Evolutionary conservation across 441 rosid genomes (phyloP).

Genomic region (Populus tomentosa): DNA sequence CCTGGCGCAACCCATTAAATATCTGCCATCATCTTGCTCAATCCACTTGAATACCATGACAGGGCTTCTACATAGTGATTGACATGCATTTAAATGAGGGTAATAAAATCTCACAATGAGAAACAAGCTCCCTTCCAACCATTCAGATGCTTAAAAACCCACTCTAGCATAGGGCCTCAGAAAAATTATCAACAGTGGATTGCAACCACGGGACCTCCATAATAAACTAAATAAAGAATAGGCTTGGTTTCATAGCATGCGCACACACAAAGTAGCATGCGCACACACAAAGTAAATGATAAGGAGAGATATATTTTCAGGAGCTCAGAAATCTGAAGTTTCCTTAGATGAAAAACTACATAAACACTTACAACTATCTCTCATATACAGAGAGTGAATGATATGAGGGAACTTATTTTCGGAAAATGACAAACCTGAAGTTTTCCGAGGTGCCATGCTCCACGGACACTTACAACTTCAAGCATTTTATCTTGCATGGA

Average conservation of each 20-base stretch:
- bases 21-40: not conserved
- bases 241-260: not conserved
- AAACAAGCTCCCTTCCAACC: not conserved
- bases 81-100: not conserved
- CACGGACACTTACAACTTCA: slow-evolving; percentile 62
- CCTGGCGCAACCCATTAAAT: not conserved
- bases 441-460: slow-evolving; percentile 81
- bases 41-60: not conserved
- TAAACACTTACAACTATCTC: not conserved
- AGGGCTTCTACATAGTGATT: not conserved
- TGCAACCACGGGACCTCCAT: not conserved
- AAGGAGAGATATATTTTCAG: not conserved
- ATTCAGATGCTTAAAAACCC: not conserved
- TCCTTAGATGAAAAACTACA: not conserved
- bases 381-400: not conserved
- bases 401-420: not conserved
- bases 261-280: too few species aligned
- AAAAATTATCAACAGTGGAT: not conserved
- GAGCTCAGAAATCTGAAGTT: not conserved
- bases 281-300: not conserved
- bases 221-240: not conserved
- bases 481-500: slow-evolving; percentile 59
- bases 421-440: slow-evolving; percentile 46
- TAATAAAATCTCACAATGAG: not conserved
- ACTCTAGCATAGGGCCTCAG: not conserved